These are phyloP conservation scores for Pleurotus platypus DNA, from an alignment of 768 basidiomycete species.

Conservation along the genomic window DNA sequence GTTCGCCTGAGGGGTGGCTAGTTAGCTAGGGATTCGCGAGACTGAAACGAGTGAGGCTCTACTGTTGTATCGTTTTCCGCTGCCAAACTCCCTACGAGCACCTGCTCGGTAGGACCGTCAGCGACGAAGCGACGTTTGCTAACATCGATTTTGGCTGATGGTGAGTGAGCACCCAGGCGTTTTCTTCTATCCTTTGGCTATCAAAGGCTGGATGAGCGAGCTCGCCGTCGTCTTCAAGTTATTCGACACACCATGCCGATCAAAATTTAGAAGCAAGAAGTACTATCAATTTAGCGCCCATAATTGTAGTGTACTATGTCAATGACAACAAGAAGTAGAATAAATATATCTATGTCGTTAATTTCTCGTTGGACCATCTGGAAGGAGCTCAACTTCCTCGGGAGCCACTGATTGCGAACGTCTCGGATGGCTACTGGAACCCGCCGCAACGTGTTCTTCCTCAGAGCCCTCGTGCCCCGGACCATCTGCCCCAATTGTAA, in stretches of 20 bases:
- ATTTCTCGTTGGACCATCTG: slow-evolving; percentile 1
- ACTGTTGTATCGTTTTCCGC: slow-evolving; percentile 39
- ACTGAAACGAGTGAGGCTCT: not conserved
- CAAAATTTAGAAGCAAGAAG: not conserved
- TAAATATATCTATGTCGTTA: not conserved
- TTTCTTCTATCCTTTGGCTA: slow-evolving; percentile 40
- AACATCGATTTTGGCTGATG: slow-evolving; percentile 40
- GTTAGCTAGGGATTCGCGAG: no score
- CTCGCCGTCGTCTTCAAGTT: not conserved
- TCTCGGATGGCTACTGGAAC: not conserved
- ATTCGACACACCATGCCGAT: not conserved
- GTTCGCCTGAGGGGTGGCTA: slow-evolving; percentile 27
- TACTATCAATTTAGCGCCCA: not conserved
- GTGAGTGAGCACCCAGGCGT: slow-evolving; percentile 43
- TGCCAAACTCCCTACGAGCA: slow-evolving; percentile 38
- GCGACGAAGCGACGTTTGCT: slow-evolving; percentile 46
- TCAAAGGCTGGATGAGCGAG: not conserved
- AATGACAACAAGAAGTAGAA: not conserved
- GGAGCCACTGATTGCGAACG: not conserved
- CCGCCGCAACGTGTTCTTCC: not conserved
- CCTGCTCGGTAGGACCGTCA: slow-evolving; percentile 42
- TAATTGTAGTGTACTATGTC: not conserved
- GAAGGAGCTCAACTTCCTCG: slow-evolving; percentile 5
- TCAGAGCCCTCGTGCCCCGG: not conserved
- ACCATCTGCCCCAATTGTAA: slow-evolving; percentile 61